Evolutionary conservation across 1,139 yeast genomes (phyloP).

Genomic region (Protomyces arabidopsidicola): DNA sequence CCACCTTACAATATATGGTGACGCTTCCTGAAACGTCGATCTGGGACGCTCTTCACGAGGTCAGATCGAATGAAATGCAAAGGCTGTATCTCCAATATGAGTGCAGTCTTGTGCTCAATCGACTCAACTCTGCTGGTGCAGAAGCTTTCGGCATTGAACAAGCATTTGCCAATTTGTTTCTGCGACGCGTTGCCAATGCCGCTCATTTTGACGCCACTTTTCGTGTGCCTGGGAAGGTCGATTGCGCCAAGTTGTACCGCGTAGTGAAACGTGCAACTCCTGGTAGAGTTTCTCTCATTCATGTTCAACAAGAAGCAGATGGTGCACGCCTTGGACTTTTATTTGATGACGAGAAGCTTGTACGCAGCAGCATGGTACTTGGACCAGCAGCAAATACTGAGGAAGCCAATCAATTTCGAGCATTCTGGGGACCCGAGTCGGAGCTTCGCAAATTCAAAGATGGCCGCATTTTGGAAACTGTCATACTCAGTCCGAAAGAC

Average conservation of each 20-base stretch:
- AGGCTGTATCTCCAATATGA: not conserved
- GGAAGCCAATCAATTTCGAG: constrained; percentile 59
- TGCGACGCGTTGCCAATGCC: not conserved
- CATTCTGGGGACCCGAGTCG: constrained; percentile 85
- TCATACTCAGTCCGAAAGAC: constrained; percentile 56
- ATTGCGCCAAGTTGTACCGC: not conserved
- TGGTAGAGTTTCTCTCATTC: not conserved
- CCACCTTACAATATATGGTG: not conserved
- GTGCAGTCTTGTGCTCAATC: not conserved
- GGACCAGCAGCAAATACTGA: constrained; percentile 67
- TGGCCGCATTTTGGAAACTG: constrained; percentile 83
- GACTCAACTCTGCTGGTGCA: not conserved
- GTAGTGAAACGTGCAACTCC: not conserved
- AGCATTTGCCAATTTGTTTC: not conserved
- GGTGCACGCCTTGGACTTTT: not conserved
- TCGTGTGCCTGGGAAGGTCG: not conserved
- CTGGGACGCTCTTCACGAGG: not conserved
- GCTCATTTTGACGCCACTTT: not conserved
- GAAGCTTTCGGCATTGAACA: not conserved
- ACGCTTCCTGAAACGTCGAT: not conserved
- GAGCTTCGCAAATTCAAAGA: constrained; percentile 81
- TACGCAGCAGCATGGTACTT: constrained; percentile 20
- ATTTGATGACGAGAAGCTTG: not conserved
- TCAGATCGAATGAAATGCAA: not conserved
- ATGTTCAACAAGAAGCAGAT: not conserved